A percentile compares a stretch with the other conserved stretches of the same genome.
These are phyloP conservation scores for Laburnicola sp. DNA, from an alignment of 2,329 filamentous ascomycete genomes.

Conservation along the genomic window DNA sequence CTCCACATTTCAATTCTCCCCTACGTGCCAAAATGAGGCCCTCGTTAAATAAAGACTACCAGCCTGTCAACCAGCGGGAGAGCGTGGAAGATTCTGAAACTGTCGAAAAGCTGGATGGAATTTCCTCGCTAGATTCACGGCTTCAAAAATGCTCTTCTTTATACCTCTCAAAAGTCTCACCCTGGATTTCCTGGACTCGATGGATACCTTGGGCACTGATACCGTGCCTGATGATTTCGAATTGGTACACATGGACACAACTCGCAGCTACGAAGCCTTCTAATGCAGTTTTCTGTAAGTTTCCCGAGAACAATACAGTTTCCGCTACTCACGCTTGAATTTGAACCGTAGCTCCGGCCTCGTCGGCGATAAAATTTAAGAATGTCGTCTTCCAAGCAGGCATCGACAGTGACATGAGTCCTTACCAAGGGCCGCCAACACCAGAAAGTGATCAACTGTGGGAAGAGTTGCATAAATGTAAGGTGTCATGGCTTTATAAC, in stretches of 20 bases:
- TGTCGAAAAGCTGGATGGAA: neutral
- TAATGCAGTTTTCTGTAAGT: neutral
- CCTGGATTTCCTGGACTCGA: neutral
- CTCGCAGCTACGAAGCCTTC: neutral
- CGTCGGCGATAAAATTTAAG: neutral
- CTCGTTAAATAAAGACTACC: neutral
- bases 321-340: no score
- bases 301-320: neutral
- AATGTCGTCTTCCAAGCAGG: neutral
- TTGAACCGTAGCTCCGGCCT: neutral
- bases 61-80: neutral
- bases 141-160: neutral
- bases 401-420: neutral
- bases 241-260: neutral
- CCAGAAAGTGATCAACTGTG: neutral
- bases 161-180: neutral
- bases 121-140: neutral
- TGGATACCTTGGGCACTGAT: neutral
- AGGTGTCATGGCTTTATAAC: neutral
- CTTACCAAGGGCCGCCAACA: conserved; percentile 1
- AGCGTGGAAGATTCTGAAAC: neutral
- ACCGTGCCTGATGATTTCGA: neutral
- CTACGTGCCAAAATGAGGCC: neutral
- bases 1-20: no score
- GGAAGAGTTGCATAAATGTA: conserved; percentile 1